Percentiles rank a stretch among this genome's conserved stretches.
Evolutionary conservation across 2,329 filamentous ascomycete species (phyloP).

Genomic region (Fonsecaea pedrosoi): DNA sequence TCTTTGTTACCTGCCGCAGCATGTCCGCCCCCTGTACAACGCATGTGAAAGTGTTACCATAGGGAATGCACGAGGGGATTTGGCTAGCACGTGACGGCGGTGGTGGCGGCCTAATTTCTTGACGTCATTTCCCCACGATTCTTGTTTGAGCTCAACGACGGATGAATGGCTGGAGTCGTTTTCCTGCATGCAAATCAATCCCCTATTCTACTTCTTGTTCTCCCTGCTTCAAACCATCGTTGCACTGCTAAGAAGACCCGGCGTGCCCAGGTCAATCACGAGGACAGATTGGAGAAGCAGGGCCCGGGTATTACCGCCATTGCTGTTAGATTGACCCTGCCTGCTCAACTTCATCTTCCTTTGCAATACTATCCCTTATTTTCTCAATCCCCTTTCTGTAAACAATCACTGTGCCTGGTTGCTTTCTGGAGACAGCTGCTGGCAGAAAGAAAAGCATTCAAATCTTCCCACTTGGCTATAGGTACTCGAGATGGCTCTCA

Average conservation of each 20-base stretch:
- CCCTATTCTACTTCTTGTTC: background rate
- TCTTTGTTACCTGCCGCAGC: background rate
- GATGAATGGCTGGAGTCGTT: conserved; percentile 17
- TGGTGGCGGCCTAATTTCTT: background rate
- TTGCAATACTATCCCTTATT: background rate
- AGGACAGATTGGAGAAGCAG: background rate
- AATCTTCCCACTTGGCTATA: background rate
- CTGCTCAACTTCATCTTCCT: background rate
- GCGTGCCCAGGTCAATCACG: background rate
- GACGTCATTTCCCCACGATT: background rate
- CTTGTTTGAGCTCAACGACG: background rate
- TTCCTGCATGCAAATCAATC: conserved; percentile 3
- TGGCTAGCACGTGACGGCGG: background rate
- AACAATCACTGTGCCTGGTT: background rate
- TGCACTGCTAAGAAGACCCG: conserved; percentile 1
- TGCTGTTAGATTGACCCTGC: background rate
- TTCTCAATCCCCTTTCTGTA: background rate
- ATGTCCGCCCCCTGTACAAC: background rate
- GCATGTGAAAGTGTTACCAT: background rate
- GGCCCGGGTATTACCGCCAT: background rate
- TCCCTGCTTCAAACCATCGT: conserved; percentile 4
- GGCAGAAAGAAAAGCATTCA: background rate
- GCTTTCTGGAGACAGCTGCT: background rate
- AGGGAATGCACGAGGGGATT: background rate
- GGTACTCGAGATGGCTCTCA: conserved; percentile 26